These are phyloP conservation scores for Fusarium sp. DNA, from an alignment of 2,329 filamentous ascomycete genomes.

Conservation along the genomic window DNA sequence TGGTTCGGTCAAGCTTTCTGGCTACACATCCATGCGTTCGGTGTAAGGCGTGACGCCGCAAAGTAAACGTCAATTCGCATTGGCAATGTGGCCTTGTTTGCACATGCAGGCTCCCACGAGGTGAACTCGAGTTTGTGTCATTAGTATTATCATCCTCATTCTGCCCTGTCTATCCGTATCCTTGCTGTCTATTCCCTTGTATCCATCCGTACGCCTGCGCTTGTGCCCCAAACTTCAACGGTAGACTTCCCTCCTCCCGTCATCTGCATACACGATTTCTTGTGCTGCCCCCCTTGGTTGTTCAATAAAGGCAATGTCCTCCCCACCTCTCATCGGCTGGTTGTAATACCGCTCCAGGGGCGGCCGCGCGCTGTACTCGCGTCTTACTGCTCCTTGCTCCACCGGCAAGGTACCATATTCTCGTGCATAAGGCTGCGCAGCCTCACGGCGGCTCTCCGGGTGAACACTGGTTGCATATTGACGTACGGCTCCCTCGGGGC, in stretches of 20 bases:
- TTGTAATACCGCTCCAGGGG: slow-evolving; percentile 57
- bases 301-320: slow-evolving; percentile 57
- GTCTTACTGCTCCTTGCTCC: slow-evolving; percentile 41
- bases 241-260: slow-evolving; percentile 50
- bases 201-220: background rate
- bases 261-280: slow-evolving; percentile 57
- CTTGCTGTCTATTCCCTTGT: background rate
- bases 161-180: background rate
- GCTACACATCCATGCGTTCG: background rate
- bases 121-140: background rate
- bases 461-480: slow-evolving; percentile 44
- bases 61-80: background rate
- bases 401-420: slow-evolving; percentile 43
- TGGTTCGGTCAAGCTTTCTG: background rate
- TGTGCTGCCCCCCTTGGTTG: slow-evolving; percentile 52
- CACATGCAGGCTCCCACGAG: background rate
- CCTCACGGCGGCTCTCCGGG: slow-evolving; percentile 43
- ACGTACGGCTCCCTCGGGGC: slow-evolving; percentile 47
- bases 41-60: background rate
- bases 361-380: slow-evolving; percentile 53
- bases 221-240: slow-evolving; percentile 36
- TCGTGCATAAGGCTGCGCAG: slow-evolving; percentile 46
- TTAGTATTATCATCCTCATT: slow-evolving; percentile 6
- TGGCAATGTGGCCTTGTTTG: background rate
- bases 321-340: slow-evolving; percentile 44